Conservation (phyloP, 257 asterid species). For the Lavandula angustifolia region DNA sequence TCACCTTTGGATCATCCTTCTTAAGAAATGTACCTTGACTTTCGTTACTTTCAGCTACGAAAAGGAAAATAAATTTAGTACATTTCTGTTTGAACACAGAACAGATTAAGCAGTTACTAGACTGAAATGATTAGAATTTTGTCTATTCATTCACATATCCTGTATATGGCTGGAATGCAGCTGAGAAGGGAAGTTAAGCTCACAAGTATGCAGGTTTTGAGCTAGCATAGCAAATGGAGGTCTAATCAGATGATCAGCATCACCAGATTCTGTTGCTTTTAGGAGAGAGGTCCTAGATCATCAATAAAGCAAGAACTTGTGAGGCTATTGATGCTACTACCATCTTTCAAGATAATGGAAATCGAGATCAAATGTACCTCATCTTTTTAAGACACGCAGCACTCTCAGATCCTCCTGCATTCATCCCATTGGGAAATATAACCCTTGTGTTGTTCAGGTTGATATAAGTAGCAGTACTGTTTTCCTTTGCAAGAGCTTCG, state of each 20-base stretch:
- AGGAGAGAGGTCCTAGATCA: constrained; percentile 50
- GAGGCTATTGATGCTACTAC: constrained; percentile 17
- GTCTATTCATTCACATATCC: not conserved
- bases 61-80: constrained; percentile 9
- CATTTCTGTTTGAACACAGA: constrained; percentile 12
- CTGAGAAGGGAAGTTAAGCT: constrained; percentile 38
- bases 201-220: constrained; percentile 51
- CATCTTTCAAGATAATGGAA: constrained; percentile 13
- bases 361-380: constrained; percentile 49
- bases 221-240: constrained; percentile 67
- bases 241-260: constrained; percentile 52
- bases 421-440: constrained; percentile 54
- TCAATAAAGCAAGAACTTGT: constrained; percentile 23
- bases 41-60: constrained; percentile 53
- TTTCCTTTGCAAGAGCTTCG: constrained; percentile 88
- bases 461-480: constrained; percentile 55
- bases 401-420: constrained; percentile 49
- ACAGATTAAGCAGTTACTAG: not conserved
- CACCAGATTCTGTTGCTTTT: constrained; percentile 41
- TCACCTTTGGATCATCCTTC: constrained; percentile 85
- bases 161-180: constrained; percentile 25
- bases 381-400: constrained; percentile 62
- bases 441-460: constrained; percentile 83
- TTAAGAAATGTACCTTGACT: constrained; percentile 64
- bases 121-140: constrained; percentile 4